phyloP scores from a whole-genome alignment of 2,329 filamentous ascomycete genomes.

The Diaporthe caulivora region DNA sequence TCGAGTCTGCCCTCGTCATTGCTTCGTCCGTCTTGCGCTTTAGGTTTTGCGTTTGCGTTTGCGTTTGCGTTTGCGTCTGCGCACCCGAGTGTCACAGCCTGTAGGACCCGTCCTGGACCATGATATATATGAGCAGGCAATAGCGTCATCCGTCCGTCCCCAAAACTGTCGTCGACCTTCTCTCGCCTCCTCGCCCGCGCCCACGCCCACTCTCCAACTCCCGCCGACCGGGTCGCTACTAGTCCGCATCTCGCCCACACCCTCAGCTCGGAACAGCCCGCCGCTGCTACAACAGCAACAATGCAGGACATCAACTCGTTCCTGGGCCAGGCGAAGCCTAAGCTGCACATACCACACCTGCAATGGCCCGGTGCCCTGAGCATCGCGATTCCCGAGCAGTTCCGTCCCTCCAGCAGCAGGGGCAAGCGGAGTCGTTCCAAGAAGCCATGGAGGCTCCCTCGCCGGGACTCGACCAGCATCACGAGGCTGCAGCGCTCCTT shows the following conservation, averaged over 20 bases:
- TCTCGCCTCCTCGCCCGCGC: not conserved
- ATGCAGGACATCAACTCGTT: constrained; percentile 47
- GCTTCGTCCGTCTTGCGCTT: not conserved
- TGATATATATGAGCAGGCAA: constrained; percentile 38
- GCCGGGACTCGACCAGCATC: constrained; percentile 64
- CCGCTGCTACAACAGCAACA: constrained; percentile 20
- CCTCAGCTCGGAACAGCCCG: constrained; percentile 10
- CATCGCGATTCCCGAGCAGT: constrained; percentile 49
- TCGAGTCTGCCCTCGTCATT: not conserved
- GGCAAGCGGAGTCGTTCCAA: constrained; percentile 44
- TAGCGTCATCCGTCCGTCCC: constrained; percentile 36
- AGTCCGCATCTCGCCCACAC: constrained; percentile 5
- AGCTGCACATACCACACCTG: constrained; percentile 45
- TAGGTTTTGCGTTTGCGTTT: not conserved
- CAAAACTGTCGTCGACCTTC: not conserved
- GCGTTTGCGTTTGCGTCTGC: constrained; percentile 4
- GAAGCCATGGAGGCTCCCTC: constrained; percentile 41
- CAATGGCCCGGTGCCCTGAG: constrained; percentile 45
- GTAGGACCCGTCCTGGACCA: not conserved
- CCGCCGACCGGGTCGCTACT: constrained; percentile 19
- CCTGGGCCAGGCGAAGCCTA: constrained; percentile 45
- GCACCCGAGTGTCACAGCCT: not conserved
- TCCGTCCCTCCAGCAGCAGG: constrained; percentile 45
- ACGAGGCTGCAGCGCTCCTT: constrained; percentile 84
- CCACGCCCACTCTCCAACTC: not conserved